Base-by-base conservation (phyloP, 1,139 yeast species). In the Hemisphaericaspora lyxosophila region DNA sequence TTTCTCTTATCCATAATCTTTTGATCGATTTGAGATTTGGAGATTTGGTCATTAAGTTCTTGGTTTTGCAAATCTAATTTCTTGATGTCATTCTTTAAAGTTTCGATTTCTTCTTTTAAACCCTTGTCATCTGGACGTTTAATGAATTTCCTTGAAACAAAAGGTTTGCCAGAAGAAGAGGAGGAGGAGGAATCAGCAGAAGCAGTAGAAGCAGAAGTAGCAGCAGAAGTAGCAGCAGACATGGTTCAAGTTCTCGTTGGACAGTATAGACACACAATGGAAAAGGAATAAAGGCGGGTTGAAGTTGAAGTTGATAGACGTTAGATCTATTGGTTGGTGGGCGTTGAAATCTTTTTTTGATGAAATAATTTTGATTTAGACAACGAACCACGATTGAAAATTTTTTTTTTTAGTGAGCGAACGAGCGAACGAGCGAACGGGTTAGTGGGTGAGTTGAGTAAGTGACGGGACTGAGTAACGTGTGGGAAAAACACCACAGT, bases 91-190 rank as follows among this genome's bases (percentile, higher is more conserved):
- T 75, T 75, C 53, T 80, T 79, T 52, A 86, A 70, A 38, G 69
- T 72, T 34, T 73, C 78, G 48, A 87, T 60, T 53, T 78, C 75
- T 47, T 73, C 75, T 59, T 84, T 85, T 59, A 70, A 62, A 36
- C 64, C 77, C 50, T 78, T 67, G 58, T 78, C 80, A 60, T 89
- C 95, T 44, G 96, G 94, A 59, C 85, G 81, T 62, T 83, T 83
- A 63, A 82, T 74, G 60, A 74, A 77, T 52, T 75, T 78, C 49
- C 57, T 55, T 18, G 43, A 42, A 24, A 41, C 28, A 25, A 33
- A 25, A 12, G 31, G 12, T 24, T 42, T 39, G 31, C 46, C 33
- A 39, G 39, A 45, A 34, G 50, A 42, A 40, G 53, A 35, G 25
- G 54, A 43, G 39, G 41, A 16, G 25, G 44, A 20, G 26, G 35